Evolutionary conservation across 805 yeast species (phyloP).

Genomic region (Ogataea trehalophila): DNA sequence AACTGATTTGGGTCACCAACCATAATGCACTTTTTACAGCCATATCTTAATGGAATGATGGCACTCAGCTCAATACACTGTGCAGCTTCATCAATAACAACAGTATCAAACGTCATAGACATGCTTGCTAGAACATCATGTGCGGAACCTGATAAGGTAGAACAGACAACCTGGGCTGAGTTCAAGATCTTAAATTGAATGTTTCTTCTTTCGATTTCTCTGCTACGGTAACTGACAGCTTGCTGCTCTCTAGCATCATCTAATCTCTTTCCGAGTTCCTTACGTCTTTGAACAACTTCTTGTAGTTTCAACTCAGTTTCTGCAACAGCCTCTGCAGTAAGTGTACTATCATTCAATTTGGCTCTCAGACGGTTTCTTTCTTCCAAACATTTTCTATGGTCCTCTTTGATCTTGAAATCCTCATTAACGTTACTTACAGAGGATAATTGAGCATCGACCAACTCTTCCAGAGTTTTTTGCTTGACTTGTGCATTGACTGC

Average conservation of each 20-base stretch:
- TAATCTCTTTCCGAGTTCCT: conserved; percentile 63
- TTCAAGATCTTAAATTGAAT: conserved; percentile 67
- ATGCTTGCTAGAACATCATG: conserved; percentile 76
- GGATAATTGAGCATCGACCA: conserved; percentile 60
- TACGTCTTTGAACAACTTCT: conserved; percentile 54
- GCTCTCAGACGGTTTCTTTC: conserved; percentile 55
- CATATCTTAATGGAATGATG: conserved; percentile 86
- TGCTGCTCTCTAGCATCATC: conserved; percentile 77
- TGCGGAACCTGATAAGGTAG: conserved; percentile 92
- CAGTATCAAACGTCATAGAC: conserved; percentile 79
- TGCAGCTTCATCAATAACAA: conserved; percentile 94
- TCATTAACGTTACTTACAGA: conserved; percentile 31
- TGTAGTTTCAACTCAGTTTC: conserved; percentile 47
- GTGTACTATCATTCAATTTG: conserved; percentile 22
- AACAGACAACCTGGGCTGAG: conserved; percentile 80
- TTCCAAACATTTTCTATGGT: conserved; percentile 45
- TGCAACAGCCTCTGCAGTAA: conserved; percentile 39
- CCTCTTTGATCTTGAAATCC: conserved; percentile 46
- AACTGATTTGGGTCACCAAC: conserved; percentile 98
- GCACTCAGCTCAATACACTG: conserved; percentile 94
- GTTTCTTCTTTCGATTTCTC: conserved; percentile 74
- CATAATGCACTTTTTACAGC: conserved; percentile 86
- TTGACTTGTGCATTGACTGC: conserved; percentile 78
- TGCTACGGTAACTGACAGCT: conserved; percentile 61
- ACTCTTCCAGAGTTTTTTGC: conserved; percentile 80